Evolutionary conservation across 2,329 filamentous ascomycete genomes (phyloP).

Genomic region (Stemphylium lycopersici): DNA sequence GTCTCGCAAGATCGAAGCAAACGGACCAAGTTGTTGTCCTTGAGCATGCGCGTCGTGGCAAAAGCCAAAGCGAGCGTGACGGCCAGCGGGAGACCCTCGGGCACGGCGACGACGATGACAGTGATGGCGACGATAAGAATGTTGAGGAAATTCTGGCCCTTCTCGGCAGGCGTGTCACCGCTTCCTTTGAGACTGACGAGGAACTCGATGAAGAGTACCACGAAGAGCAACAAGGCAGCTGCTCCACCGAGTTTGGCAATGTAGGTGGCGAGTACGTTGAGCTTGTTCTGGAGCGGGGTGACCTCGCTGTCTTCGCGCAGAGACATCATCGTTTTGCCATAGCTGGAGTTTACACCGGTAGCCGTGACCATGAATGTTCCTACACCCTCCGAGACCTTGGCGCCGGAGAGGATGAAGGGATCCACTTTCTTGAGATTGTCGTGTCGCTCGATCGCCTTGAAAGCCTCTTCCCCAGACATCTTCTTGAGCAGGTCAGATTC

Average conservation of each 20-base stretch:
- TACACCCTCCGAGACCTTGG: slow-evolving; percentile 76
- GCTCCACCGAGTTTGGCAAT: slow-evolving; percentile 79
- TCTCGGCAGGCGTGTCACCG: slow-evolving; percentile 65
- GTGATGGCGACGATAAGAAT: slow-evolving; percentile 71
- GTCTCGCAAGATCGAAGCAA: slow-evolving; percentile 71
- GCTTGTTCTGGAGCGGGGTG: slow-evolving; percentile 77
- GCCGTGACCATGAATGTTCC: slow-evolving; percentile 78
- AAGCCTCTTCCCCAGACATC: slow-evolving; percentile 69
- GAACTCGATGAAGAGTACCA: slow-evolving; percentile 86
- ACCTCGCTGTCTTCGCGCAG: slow-evolving; percentile 77
- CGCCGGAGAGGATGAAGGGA: slow-evolving; percentile 86
- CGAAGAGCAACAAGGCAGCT: slow-evolving; percentile 79
- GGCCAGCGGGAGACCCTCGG: slow-evolving; percentile 69
- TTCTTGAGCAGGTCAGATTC: slow-evolving; percentile 77
- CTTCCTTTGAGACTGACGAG: slow-evolving; percentile 68
- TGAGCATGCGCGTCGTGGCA: slow-evolving; percentile 70
- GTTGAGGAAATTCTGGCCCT: slow-evolving; percentile 73
- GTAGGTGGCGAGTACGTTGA: slow-evolving; percentile 78
- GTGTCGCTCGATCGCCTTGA: slow-evolving; percentile 66
- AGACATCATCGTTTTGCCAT: slow-evolving; percentile 80
- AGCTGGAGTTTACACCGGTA: slow-evolving; percentile 74
- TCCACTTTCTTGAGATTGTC: slow-evolving; percentile 71
- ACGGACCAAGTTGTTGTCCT: slow-evolving; percentile 74
- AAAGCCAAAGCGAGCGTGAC: slow-evolving; percentile 72
- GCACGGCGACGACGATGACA: slow-evolving; percentile 72